phyloP scores from a whole-genome alignment of 352 stramenopile species.

The Pythium guiyangense region DNA sequence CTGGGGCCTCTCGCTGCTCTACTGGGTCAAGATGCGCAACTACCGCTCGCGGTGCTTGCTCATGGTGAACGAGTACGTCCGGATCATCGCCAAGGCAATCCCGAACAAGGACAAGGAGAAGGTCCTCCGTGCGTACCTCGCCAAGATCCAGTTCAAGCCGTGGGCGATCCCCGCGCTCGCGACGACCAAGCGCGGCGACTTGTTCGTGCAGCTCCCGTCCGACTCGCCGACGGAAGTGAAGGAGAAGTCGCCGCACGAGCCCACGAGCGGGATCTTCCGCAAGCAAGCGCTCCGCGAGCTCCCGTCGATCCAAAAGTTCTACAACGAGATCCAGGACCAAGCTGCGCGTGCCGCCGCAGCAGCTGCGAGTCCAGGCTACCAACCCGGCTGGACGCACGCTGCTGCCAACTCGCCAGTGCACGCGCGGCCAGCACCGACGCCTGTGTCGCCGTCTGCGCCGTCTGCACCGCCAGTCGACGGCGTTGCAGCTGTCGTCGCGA shows the following conservation, averaged over 20 bases:
- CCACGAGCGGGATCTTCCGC: slow-evolving; percentile 15
- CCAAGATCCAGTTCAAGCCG: slow-evolving; percentile 5
- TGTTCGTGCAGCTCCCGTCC: slow-evolving; percentile 18
- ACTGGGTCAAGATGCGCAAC: slow-evolving; percentile 19
- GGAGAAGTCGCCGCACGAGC: slow-evolving; percentile 10
- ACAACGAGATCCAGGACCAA: slow-evolving; percentile 5
- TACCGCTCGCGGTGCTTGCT: slow-evolving; percentile 11
- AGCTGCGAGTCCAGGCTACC: neutral
- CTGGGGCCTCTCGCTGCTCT: slow-evolving; percentile 14
- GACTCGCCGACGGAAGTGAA: slow-evolving; percentile 14
- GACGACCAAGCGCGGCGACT: slow-evolving; percentile 12
- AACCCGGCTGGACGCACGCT: neutral
- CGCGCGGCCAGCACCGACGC: neutral
- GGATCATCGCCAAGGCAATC: slow-evolving; percentile 15
- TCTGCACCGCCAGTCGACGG: neutral
- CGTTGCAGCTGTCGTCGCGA: slow-evolving; percentile 8
- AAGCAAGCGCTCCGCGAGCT: slow-evolving; percentile 16
- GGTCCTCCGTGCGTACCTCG: slow-evolving; percentile 16
- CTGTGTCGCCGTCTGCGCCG: neutral
- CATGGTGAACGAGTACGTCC: slow-evolving; percentile 19
- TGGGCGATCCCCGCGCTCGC: slow-evolving; percentile 10
- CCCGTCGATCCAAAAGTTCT: slow-evolving; percentile 17
- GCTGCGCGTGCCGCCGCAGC: neutral
- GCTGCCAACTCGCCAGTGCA: neutral
- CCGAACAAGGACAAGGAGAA: slow-evolving; percentile 11